phyloP scores from a whole-genome alignment of 805 yeast species.

The Kodamaea hsintzibuensis region DNA sequence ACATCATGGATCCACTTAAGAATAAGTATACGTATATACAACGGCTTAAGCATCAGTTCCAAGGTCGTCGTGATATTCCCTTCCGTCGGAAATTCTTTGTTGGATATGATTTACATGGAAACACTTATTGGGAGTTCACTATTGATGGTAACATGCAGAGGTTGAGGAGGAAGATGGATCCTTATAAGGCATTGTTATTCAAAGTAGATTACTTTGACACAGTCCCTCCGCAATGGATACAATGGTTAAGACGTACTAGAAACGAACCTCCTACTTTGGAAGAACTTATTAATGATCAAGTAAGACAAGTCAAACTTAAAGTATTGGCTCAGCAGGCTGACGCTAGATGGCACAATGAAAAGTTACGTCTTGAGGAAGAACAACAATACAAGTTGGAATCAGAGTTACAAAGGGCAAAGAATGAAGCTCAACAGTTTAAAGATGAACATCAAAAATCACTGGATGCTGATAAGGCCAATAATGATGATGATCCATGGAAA shows the following conservation, averaged over 20 bases:
- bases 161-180: conserved; percentile 65
- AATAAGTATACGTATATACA: conserved; percentile 51
- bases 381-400: conserved; percentile 29
- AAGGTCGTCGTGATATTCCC: conserved; percentile 63
- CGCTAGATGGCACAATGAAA: conserved; percentile 40
- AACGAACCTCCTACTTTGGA: conserved; percentile 57
- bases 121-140: conserved; percentile 82
- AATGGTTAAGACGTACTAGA: conserved; percentile 74
- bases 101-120: conserved; percentile 80
- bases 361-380: conserved; percentile 32
- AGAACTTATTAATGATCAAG: conserved; percentile 60
- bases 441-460: neutral
- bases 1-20: conserved; percentile 50
- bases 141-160: conserved; percentile 52
- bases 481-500: conserved; percentile 25
- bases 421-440: conserved; percentile 14
- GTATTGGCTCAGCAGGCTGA: conserved; percentile 50
- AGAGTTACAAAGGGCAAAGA: conserved; percentile 32
- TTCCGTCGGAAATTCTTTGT: conserved; percentile 68
- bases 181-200: conserved; percentile 46
- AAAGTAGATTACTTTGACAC: conserved; percentile 60
- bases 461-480: neutral
- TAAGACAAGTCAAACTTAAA: conserved; percentile 55
- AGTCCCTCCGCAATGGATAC: conserved; percentile 74
- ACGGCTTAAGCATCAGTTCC: conserved; percentile 55